Evolutionary conservation across 768 basidiomycete genomes (phyloP).

Genomic region (Boletales sp.): DNA sequence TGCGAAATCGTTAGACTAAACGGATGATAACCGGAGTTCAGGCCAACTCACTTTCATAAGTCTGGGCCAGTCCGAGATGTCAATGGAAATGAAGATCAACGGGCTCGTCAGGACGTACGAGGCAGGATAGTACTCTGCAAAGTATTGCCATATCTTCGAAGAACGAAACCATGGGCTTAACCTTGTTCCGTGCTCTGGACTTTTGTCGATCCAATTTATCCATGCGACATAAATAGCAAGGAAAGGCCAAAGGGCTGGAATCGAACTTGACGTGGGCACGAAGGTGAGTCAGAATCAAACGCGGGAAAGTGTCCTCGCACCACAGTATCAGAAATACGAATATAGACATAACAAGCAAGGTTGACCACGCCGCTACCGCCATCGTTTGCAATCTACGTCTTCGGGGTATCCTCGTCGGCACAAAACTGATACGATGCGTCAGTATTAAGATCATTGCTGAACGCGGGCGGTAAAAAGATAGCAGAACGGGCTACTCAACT

Average conservation of each 20-base stretch:
- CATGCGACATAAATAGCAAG: constrained; percentile 75
- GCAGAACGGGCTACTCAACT: constrained; percentile 43
- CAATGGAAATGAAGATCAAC: background rate
- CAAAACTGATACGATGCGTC: constrained; percentile 52
- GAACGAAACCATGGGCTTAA: constrained; percentile 73
- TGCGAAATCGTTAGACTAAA: background rate
- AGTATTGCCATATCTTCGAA: constrained; percentile 76
- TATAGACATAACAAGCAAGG: constrained; percentile 65
- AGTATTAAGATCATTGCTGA: background rate
- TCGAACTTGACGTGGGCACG: constrained; percentile 53
- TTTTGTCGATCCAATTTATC: constrained; percentile 70
- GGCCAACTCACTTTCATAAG: constrained; percentile 34
- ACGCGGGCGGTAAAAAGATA: background rate
- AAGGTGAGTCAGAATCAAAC: background rate
- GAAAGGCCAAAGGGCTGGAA: constrained; percentile 86
- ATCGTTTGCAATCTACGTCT: constrained; percentile 86
- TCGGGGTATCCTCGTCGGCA: constrained; percentile 80
- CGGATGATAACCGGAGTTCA: background rate
- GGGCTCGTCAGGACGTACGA: constrained; percentile 54
- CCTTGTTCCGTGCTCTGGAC: constrained; percentile 70
- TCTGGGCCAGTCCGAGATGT: constrained; percentile 1
- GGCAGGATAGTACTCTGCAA: constrained; percentile 88
- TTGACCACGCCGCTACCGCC: constrained; percentile 84
- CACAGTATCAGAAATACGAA: constrained; percentile 76
- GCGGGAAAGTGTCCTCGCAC: constrained; percentile 40